These are phyloP conservation scores for Ensete glaucum DNA, from an alignment of 176 grass and related monocot genomes.

Conservation along the genomic window DNA sequence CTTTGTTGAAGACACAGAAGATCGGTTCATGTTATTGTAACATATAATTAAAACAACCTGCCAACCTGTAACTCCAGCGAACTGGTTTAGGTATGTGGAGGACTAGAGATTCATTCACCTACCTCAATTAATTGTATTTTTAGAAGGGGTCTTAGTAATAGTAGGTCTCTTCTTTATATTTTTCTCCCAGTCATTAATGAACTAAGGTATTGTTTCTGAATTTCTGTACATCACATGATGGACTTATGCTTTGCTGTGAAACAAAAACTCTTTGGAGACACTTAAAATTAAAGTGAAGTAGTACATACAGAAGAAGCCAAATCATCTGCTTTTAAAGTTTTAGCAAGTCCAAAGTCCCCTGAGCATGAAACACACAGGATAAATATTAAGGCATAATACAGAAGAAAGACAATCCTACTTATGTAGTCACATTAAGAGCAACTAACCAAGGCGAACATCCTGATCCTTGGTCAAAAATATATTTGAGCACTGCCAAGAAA, in stretches of 20 bases:
- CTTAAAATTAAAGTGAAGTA: conserved; percentile 7
- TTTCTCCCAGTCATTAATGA: neutral
- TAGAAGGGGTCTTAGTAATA: neutral
- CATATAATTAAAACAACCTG: no score
- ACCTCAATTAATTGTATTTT: neutral
- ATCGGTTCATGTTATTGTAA: no score
- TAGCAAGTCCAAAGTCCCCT: conserved; percentile 99
- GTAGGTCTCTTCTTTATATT: neutral
- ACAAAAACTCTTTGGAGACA: neutral
- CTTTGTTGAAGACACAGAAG: no score
- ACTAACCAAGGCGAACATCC: conserved; percentile 90
- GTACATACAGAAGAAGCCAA: conserved; percentile 79
- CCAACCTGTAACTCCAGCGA: neutral
- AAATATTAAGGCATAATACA: neutral
- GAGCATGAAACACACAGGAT: conserved; percentile 23
- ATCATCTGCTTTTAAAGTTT: conserved; percentile 95
- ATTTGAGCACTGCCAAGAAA: conserved; percentile 83
- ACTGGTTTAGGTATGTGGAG: neutral
- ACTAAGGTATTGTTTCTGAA: neutral
- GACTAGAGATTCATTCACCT: neutral
- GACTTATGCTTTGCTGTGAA: neutral
- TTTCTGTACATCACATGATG: no score
- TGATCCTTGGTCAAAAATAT: conserved; percentile 99
- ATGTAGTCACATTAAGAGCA: neutral
- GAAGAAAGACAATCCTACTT: neutral